These are phyloP conservation scores for Ogataea trehaloabstinens DNA, from an alignment of 805 yeast genomes.

Conservation along the genomic window DNA sequence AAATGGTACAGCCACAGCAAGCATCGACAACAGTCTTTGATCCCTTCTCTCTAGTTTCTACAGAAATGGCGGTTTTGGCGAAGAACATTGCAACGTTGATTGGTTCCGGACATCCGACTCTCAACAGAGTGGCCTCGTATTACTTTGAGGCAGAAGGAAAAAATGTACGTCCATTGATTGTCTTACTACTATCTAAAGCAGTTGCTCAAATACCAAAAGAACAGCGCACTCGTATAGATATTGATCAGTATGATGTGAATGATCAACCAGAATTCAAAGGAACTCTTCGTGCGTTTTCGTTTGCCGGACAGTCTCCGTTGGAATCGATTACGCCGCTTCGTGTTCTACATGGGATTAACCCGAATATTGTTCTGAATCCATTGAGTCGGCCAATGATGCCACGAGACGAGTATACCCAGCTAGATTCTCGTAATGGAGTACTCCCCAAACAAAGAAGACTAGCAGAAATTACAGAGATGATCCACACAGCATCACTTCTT, in stretches of 20 bases:
- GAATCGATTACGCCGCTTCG: conserved; percentile 76
- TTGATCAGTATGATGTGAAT: conserved; percentile 64
- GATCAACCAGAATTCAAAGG: conserved; percentile 64
- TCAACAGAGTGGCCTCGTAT: conserved; percentile 89
- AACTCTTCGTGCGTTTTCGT: conserved; percentile 48
- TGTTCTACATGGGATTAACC: conserved; percentile 86
- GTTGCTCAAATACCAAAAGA: conserved; percentile 68
- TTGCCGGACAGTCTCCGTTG: conserved; percentile 60
- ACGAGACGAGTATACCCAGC: conserved; percentile 51
- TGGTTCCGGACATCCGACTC: conserved; percentile 91
- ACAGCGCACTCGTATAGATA: conserved; percentile 59
- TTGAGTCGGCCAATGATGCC: conserved; percentile 75
- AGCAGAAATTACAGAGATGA: conserved; percentile 98
- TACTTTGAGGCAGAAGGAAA: conserved; percentile 97
- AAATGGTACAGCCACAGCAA: conserved; percentile 62
- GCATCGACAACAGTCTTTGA: conserved; percentile 51
- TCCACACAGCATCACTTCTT: conserved; percentile 91
- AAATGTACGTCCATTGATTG: conserved; percentile 89
- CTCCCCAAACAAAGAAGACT: conserved; percentile 92
- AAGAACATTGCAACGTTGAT: conserved; percentile 80
- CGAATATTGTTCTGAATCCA: conserved; percentile 79
- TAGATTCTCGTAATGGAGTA: conserved; percentile 66
- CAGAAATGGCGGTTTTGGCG: conserved; percentile 89
- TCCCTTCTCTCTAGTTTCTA: conserved; percentile 87
- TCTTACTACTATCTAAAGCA: conserved; percentile 78